Evolutionary conservation across 768 basidiomycete genomes (phyloP).

Genomic region (Dioszegia aurantiaca): DNA sequence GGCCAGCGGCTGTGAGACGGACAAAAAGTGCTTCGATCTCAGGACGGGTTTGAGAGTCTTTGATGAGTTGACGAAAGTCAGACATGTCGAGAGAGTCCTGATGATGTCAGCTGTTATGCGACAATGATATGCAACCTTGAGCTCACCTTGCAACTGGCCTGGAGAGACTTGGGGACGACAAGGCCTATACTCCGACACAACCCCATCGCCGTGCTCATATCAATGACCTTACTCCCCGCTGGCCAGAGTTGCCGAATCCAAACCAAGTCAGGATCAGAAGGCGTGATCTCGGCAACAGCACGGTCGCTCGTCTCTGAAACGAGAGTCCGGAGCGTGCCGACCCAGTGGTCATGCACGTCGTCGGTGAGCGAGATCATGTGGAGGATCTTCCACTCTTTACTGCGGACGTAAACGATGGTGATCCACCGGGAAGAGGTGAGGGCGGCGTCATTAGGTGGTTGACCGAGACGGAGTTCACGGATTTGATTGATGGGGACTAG

Average conservation of each 20-base stretch:
- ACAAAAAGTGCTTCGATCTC: conserved; percentile 71
- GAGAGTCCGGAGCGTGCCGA: conserved; percentile 64
- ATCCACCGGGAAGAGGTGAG: conserved; percentile 71
- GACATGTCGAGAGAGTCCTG: conserved; percentile 52
- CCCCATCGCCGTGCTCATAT: conserved; percentile 31
- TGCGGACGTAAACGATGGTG: conserved; percentile 70
- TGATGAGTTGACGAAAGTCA: conserved; percentile 79
- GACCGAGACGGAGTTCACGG: conserved; percentile 75
- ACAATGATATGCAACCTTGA: no score
- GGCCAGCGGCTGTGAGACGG: conserved; percentile 51
- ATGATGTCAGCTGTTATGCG: neutral
- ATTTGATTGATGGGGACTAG: conserved; percentile 81
- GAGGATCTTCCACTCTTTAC: conserved; percentile 67
- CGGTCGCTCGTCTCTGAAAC: conserved; percentile 39
- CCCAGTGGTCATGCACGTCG: conserved; percentile 65
- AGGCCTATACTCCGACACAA: conserved; percentile 37
- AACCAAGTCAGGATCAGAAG: conserved; percentile 39
- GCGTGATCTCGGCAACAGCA: conserved; percentile 32
- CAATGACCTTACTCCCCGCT: conserved; percentile 34
- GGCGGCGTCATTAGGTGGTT: conserved; percentile 58
- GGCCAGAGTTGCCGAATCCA: conserved; percentile 49
- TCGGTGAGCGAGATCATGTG: conserved; percentile 73
- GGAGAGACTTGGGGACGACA: conserved; percentile 22
- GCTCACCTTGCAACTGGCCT: conserved; percentile 15
- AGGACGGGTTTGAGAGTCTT: conserved; percentile 74